These are phyloP conservation scores for Pythium volutum DNA, from an alignment of 352 stramenopile genomes.

Conservation along the genomic window DNA sequence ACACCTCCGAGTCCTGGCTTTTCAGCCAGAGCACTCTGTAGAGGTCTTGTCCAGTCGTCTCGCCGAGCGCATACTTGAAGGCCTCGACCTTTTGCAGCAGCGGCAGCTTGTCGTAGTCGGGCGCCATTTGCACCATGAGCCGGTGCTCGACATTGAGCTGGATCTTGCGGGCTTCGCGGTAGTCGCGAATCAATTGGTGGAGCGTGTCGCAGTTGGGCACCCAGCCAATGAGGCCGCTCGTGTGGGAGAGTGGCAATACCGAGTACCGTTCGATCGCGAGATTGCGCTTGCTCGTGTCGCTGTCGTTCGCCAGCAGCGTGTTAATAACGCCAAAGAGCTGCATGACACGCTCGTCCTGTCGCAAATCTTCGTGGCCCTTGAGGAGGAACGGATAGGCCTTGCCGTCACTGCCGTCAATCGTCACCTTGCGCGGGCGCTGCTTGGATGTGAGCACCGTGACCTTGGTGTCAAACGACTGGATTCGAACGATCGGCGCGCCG, in stretches of 20 bases:
- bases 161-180: conserved; percentile 92
- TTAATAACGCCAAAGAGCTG: conserved; percentile 99
- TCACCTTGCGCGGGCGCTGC: conserved; percentile 98
- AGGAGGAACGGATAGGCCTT: conserved; percentile 99
- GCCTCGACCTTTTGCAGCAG: conserved; percentile 99
- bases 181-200: conserved; percentile 98
- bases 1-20: conserved; percentile 98
- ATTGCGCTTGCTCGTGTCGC: conserved; percentile 97
- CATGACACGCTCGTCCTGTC: conserved; percentile 99
- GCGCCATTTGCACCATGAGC: conserved; percentile 96
- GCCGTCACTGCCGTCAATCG: conserved; percentile 97
- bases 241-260: conserved; percentile 98
- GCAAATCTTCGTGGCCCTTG: conserved; percentile 99
- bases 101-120: conserved; percentile 98
- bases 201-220: conserved; percentile 99
- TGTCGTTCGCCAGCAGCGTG: conserved; percentile 97
- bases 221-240: conserved; percentile 98
- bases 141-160: conserved; percentile 96
- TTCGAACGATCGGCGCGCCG: conserved; percentile 82
- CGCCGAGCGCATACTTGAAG: conserved; percentile 93
- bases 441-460: conserved; percentile 99
- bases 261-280: conserved; percentile 98
- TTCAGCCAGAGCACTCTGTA: conserved; percentile 99
- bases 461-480: conserved; percentile 92
- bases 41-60: conserved; percentile 97